Conservation (phyloP, 495 filamentous ascomycete genomes). For the Aspergillus campestris region DNA sequence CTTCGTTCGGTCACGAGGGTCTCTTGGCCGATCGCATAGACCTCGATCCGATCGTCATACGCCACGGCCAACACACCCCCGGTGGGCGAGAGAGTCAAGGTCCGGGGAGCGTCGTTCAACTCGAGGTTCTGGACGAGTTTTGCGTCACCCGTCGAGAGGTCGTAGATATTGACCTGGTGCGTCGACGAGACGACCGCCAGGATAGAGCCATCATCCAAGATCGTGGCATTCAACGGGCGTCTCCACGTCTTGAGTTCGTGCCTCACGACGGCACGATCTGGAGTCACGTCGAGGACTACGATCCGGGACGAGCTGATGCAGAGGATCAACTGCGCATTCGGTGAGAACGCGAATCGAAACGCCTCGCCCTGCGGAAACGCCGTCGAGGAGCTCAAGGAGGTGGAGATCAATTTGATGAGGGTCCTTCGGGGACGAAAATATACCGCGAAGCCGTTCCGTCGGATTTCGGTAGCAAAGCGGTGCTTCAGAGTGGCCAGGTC, state of each 20-base stretch:
- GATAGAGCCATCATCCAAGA: slow-evolving; percentile 67
- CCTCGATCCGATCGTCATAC: slow-evolving; percentile 79
- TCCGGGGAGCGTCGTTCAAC: slow-evolving; percentile 65
- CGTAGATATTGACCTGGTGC: slow-evolving; percentile 76
- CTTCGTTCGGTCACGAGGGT: slow-evolving; percentile 60
- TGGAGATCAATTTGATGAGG: slow-evolving; percentile 69
- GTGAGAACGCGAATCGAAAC: slow-evolving; percentile 74
- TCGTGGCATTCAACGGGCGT: slow-evolving; percentile 68
- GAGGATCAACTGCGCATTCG: slow-evolving; percentile 61
- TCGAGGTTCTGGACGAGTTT: slow-evolving; percentile 60
- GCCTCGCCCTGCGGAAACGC: slow-evolving; percentile 75
- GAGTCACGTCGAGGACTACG: slow-evolving; percentile 62
- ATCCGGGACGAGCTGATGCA: slow-evolving; percentile 84
- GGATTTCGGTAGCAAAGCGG: slow-evolving; percentile 60
- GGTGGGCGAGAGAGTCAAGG: slow-evolving; percentile 71
- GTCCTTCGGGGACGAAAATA: slow-evolving; percentile 64
- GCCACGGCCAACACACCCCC: slow-evolving; percentile 79
- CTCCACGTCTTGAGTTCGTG: slow-evolving; percentile 73
- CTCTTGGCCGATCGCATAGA: slow-evolving; percentile 61
- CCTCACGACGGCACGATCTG: slow-evolving; percentile 49
- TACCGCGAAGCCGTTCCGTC: slow-evolving; percentile 72
- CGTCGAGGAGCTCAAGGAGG: slow-evolving; percentile 73
- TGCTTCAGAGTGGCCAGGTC: slow-evolving; percentile 52
- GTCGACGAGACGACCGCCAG: slow-evolving; percentile 75
- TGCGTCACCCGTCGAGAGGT: slow-evolving; percentile 51